phyloP scores from a whole-genome alignment of 257 asterid species.

The Petrea volubilis region DNA sequence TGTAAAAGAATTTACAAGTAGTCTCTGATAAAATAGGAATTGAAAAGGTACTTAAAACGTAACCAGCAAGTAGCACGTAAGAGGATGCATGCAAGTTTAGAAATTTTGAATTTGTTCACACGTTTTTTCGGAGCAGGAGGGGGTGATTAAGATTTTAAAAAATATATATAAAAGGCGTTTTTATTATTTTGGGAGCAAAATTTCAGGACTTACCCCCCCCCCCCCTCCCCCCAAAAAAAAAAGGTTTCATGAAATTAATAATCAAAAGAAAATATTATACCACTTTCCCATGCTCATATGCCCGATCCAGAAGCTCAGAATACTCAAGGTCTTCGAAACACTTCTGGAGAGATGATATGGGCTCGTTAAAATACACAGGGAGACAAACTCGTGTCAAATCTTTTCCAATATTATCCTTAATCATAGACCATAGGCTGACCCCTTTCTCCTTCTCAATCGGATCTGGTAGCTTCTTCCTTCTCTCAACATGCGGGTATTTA shows the following conservation, averaged over 20 bases:
- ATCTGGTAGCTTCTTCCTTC: slow-evolving; percentile 85
- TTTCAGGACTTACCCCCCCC: too few relatives aligned
- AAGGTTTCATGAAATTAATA: background rate
- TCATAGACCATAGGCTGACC: slow-evolving; percentile 93
- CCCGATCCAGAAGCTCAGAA: slow-evolving; percentile 84
- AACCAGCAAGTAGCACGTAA: background rate
- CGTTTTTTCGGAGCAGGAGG: too few relatives aligned
- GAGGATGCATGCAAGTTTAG: slow-evolving; percentile 8
- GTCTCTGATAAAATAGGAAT: background rate
- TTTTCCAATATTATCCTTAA: slow-evolving; percentile 95
- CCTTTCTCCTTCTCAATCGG: slow-evolving; percentile 93
- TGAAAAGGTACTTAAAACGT: background rate
- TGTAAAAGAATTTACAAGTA: background rate
- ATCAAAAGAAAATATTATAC: slow-evolving; percentile 43
- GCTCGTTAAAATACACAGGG: slow-evolving; percentile 94
- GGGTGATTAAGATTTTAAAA: too few relatives aligned
- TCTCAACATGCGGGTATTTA: slow-evolving; percentile 44
- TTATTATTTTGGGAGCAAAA: too few relatives aligned
- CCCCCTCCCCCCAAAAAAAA: too few relatives aligned
- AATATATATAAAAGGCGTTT: too few relatives aligned
- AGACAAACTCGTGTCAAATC: slow-evolving; percentile 90
- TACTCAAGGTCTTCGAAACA: slow-evolving; percentile 93
- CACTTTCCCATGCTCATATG: slow-evolving; percentile 87
- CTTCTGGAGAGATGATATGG: slow-evolving; percentile 83
- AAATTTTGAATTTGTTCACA: too few relatives aligned